Evolutionary conservation across 768 basidiomycete genomes (phyloP).

Genomic region (Rhizopogon rudus): DNA sequence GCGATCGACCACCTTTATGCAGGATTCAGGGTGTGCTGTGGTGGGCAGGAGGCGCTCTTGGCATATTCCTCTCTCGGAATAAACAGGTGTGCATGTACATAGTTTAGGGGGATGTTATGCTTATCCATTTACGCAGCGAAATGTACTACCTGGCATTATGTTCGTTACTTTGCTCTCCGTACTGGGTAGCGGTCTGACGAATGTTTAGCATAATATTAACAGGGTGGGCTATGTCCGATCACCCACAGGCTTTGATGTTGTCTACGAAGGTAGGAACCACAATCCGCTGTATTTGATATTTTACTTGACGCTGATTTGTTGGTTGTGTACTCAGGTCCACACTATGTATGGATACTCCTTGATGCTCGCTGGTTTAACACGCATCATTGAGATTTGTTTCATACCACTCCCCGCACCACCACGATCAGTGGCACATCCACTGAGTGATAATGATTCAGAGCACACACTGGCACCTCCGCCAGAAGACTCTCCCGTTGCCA

Average conservation of each 20-base stretch:
- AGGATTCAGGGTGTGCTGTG: constrained; percentile 55
- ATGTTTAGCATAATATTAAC: constrained; percentile 75
- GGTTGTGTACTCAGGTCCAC: constrained; percentile 53
- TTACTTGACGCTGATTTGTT: constrained; percentile 1
- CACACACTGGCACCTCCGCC: constrained; percentile 51
- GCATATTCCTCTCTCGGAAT: constrained; percentile 75
- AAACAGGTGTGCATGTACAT: constrained; percentile 50
- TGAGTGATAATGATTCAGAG: constrained; percentile 58
- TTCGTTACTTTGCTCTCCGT: constrained; percentile 30
- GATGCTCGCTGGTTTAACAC: constrained; percentile 74
- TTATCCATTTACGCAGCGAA: constrained; percentile 41
- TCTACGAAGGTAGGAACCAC: constrained; percentile 60
- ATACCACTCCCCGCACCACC: constrained; percentile 36
- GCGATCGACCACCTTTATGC: constrained; percentile 1
- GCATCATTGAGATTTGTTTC: constrained; percentile 84
- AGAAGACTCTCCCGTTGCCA: constrained; percentile 8
- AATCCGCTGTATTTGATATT: no score
- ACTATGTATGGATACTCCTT: constrained; percentile 80
- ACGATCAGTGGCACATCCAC: constrained; percentile 14
- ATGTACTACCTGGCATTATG: constrained; percentile 77
- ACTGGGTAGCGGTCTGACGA: not conserved
- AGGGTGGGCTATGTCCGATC: constrained; percentile 92
- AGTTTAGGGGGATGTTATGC: constrained; percentile 1
- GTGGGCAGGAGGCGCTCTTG: constrained; percentile 92
- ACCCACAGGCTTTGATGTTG: constrained; percentile 78